Evolutionary conservation across 1,284 basidiomycete genomes (phyloP), one percentile per base, ranked within the genome.

Genomic region (Vanrija humicola): DNA sequence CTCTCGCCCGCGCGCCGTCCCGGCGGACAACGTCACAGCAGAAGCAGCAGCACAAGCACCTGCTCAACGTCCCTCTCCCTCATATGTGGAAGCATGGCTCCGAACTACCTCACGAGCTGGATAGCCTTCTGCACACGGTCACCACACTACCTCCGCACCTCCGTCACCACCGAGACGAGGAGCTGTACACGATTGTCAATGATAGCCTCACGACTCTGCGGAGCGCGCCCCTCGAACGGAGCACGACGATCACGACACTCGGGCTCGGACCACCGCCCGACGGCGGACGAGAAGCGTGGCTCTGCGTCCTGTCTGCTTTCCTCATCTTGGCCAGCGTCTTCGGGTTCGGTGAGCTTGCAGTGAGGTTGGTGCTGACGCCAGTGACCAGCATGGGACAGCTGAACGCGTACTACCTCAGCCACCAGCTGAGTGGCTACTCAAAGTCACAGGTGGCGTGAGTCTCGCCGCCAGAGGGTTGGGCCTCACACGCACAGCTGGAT

Each of bases 361-460:
- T 14, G 8, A 7, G 16, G 9, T 5, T 1, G 14, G 14, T 4
- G 19, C 46, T 55, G 46, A 53, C 49, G 16, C 6, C 50, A 65
- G 62, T 67, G 19, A 67, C 62, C 5, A 54, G 51, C 21, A 55
- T 59, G 12, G 65, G 65, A 5, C 63, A 64, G 26, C 59, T 67
- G 16, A 49, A 58, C 19, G 29, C 50, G 4, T 67, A 65, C 48
- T 67, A 67, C 46, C 28, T 50, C 38, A 29, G 19, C 3, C 54
- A 67, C 52, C 64, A 65, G 43, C 54, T 67, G 4, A 16, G 43
- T 4, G 34, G 46, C 1, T 62, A 58, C 28, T 44, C 60, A 3
- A 55, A 55, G 18, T 54, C 58, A 6, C 46, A 55, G 26, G 56
- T 66, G 16, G 54, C 62, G 42, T 43, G 8, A 18, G 42, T 34